A percentile compares a stretch with the other conserved stretches of the same genome.
phyloP scores from a whole-genome alignment of 1,284 basidiomycete genomes.

The Microbotryomycetes sp. region DNA sequence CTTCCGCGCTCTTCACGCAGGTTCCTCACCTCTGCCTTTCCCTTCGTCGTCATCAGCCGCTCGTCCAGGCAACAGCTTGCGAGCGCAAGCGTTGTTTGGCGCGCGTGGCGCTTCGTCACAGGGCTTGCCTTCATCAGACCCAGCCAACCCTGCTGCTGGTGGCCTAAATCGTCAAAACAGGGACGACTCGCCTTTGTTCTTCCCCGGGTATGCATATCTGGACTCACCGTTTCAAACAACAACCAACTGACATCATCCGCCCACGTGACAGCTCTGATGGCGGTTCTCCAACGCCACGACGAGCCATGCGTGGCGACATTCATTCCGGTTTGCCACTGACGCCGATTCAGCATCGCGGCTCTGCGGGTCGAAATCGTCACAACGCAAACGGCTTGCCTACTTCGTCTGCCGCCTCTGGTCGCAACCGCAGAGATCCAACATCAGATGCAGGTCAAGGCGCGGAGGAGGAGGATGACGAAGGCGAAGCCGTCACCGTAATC shows the following conservation, averaged over 20 bases:
- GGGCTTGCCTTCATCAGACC: conserved; percentile 15
- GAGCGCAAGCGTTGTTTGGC: conserved; percentile 12
- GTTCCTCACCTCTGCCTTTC: conserved; percentile 24
- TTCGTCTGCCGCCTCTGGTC: conserved; percentile 19
- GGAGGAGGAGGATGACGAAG: conserved; percentile 39
- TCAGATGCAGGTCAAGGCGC: conserved; percentile 19
- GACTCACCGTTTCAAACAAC: neutral
- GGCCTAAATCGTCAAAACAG: conserved; percentile 1
- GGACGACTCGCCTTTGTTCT: conserved; percentile 33
- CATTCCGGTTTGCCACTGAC: conserved; percentile 36
- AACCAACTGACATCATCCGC: neutral
- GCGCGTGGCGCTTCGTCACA: conserved; percentile 1
- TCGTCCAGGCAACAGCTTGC: neutral
- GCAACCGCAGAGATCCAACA: conserved; percentile 14
- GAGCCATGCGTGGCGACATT: conserved; percentile 37
- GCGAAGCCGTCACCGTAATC: conserved; percentile 74
- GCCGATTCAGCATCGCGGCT: neutral
- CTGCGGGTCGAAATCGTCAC: conserved; percentile 1
- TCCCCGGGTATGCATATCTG: conserved; percentile 22
- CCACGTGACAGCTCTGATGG: conserved; percentile 18
- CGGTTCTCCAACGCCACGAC: conserved; percentile 30
- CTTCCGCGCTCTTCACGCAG: neutral
- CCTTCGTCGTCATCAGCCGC: conserved; percentile 19
- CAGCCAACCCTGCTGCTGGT: conserved; percentile 1
- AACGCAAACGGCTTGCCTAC: conserved; percentile 7